Evolutionary conservation across 2,329 filamentous ascomycete genomes (phyloP).

Genomic region (Pestalotiopsis sp.): DNA sequence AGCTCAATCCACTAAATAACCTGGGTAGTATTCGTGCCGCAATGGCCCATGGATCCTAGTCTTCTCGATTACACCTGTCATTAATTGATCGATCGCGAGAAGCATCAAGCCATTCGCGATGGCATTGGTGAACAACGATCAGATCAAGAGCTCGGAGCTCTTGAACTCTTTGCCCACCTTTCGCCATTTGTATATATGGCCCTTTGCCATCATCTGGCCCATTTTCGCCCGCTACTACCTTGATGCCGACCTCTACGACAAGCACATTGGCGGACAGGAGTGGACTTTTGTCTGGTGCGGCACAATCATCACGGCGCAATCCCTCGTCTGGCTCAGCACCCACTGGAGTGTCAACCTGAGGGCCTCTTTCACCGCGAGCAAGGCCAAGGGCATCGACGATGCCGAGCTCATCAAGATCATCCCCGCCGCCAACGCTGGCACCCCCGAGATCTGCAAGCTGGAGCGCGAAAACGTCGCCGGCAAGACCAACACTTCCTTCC

Average conservation of each 20-base stretch:
- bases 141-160: slow-evolving; percentile 86
- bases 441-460: slow-evolving; percentile 84
- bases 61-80: too few species aligned
- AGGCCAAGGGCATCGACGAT: slow-evolving; percentile 69
- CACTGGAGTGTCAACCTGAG: slow-evolving; percentile 95
- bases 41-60: too few species aligned
- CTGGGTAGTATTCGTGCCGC: too few species aligned
- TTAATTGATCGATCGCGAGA: neutral
- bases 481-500: slow-evolving; percentile 80
- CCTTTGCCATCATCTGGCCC: slow-evolving; percentile 90
- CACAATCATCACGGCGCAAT: slow-evolving; percentile 84
- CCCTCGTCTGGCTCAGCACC: slow-evolving; percentile 90
- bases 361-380: slow-evolving; percentile 78
- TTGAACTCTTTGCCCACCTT: slow-evolving; percentile 82
- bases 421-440: slow-evolving; percentile 85
- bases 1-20: too few species aligned
- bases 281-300: slow-evolving; percentile 98
- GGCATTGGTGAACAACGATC: slow-evolving; percentile 78
- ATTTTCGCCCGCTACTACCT: slow-evolving; percentile 88
- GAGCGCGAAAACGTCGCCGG: slow-evolving; percentile 76
- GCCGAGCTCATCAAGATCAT: slow-evolving; percentile 91
- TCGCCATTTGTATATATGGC: slow-evolving; percentile 90
- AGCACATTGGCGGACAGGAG: slow-evolving; percentile 89
- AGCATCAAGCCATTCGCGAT: neutral
- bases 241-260: slow-evolving; percentile 80